Percentiles rank a stretch among this genome's conserved stretches.
phyloP scores from a whole-genome alignment of 192 early-diverging fungal species.

The Rhizophagus prolifer region DNA sequence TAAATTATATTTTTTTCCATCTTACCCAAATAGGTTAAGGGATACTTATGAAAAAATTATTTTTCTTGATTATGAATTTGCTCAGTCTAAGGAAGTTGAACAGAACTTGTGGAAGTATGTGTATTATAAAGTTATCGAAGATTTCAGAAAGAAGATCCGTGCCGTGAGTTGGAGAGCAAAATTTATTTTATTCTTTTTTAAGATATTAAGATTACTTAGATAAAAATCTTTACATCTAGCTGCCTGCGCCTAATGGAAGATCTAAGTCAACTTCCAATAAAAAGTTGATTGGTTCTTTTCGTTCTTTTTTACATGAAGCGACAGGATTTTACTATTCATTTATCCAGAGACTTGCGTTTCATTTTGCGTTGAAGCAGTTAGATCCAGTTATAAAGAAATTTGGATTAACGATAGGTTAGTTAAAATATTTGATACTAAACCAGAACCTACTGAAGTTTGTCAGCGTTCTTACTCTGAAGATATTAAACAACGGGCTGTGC shows the following conservation, averaged over 20 bases:
- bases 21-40: conserved; percentile 36
- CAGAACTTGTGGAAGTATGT: conserved; percentile 50
- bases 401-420: conserved; percentile 34
- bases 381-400: conserved; percentile 36
- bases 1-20: neutral
- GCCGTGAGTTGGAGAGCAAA: conserved; percentile 28
- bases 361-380: conserved; percentile 43
- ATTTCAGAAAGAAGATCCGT: conserved; percentile 44
- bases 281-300: conserved; percentile 43
- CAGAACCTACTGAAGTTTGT: conserved; percentile 34
- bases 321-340: conserved; percentile 53
- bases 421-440: neutral
- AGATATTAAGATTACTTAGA: neutral
- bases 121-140: conserved; percentile 52
- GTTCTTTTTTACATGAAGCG: conserved; percentile 52
- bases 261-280: conserved; percentile 10
- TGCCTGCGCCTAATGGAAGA: neutral
- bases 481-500: conserved; percentile 38
- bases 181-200: neutral
- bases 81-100: conserved; percentile 50
- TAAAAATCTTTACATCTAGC: neutral
- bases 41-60: conserved; percentile 47
- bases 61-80: conserved; percentile 43
- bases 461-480: conserved; percentile 17
- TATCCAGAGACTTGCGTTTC: conserved; percentile 43